Conservation (phyloP, 108 stramenopile genomes). For the Pseudonitzschia multiseries region DNA sequence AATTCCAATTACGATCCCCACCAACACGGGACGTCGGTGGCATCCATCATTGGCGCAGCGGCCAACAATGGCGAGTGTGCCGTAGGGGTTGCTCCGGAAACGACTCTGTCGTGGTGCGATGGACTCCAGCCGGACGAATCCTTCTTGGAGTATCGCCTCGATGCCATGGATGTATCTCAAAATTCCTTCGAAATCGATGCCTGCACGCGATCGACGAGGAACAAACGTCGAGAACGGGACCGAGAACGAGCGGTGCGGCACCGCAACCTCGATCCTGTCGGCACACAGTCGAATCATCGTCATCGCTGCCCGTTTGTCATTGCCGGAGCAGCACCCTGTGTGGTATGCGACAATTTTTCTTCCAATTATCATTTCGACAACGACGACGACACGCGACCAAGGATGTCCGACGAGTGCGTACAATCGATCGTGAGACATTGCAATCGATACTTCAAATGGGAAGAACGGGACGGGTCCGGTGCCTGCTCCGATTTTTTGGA, state of each 20-base stretch:
- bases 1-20: background rate
- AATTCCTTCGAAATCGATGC: conserved; percentile 28
- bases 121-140: background rate
- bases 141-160: conserved; percentile 16
- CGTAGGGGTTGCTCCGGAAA: conserved; percentile 37
- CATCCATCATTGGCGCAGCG: conserved; percentile 23
- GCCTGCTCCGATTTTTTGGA: conserved; percentile 41
- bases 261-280: background rate
- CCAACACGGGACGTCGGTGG: conserved; percentile 34
- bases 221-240: background rate
- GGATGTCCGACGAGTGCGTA: conserved; percentile 18
- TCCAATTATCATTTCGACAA: background rate
- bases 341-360: conserved; percentile 7
- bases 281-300: too few relatives aligned
- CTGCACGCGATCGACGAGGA: conserved; percentile 2
- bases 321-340: conserved; percentile 10
- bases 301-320: conserved; percentile 21
- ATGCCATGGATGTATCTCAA: conserved; percentile 31
- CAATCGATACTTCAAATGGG: conserved; percentile 14
- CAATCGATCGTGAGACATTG: conserved; percentile 25
- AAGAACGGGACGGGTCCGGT: conserved; percentile 8
- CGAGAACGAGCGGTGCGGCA: background rate
- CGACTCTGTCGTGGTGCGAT: conserved; percentile 27
- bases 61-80: conserved; percentile 37
- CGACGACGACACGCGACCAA: background rate